Evolutionary conservation across 495 filamentous ascomycete genomes (phyloP).

Genomic region (Aspergillus biplanus): DNA sequence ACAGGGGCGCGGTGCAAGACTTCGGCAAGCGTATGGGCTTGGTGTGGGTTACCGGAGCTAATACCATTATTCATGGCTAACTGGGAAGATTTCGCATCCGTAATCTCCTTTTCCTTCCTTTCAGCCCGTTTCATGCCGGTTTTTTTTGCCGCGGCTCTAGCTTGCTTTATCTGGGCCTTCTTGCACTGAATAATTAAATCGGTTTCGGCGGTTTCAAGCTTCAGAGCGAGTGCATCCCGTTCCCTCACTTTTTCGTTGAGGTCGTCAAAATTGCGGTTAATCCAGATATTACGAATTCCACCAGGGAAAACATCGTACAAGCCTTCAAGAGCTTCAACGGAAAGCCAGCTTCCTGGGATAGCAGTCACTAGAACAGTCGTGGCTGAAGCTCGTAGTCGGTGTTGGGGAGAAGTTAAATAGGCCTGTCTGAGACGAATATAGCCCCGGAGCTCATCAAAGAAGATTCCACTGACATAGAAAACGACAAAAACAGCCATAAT

Average conservation of each 20-base stretch:
- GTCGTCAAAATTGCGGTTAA: slow-evolving; percentile 89
- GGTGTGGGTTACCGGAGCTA: slow-evolving; percentile 82
- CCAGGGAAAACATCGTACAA: slow-evolving; percentile 98
- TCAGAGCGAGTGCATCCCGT: slow-evolving; percentile 69
- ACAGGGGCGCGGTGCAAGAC: slow-evolving; percentile 46
- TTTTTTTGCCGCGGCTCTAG: slow-evolving; percentile 65
- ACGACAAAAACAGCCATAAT: slow-evolving; percentile 80
- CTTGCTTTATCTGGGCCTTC: slow-evolving; percentile 70
- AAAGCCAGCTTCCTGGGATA: slow-evolving; percentile 89
- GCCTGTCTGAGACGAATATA: slow-evolving; percentile 94
- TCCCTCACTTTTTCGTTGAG: slow-evolving; percentile 83
- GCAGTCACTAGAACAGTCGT: slow-evolving; percentile 91
- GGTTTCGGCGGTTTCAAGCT: slow-evolving; percentile 83
- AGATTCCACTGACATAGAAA: slow-evolving; percentile 82
- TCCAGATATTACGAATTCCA: slow-evolving; percentile 94
- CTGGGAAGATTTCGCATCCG: slow-evolving; percentile 45
- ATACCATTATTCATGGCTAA: slow-evolving; percentile 71
- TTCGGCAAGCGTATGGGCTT: slow-evolving; percentile 73
- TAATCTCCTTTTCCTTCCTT: slow-evolving; percentile 35
- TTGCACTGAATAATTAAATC: slow-evolving; percentile 78
- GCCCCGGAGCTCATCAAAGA: slow-evolving; percentile 84
- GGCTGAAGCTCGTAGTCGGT: slow-evolving; percentile 91
- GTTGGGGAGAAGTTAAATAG: slow-evolving; percentile 93
- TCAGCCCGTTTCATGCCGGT: slow-evolving; percentile 56
- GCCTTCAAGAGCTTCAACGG: slow-evolving; percentile 72